Conservation (phyloP, 345 rosid genomes). For the Passiflora organensis region DNA sequence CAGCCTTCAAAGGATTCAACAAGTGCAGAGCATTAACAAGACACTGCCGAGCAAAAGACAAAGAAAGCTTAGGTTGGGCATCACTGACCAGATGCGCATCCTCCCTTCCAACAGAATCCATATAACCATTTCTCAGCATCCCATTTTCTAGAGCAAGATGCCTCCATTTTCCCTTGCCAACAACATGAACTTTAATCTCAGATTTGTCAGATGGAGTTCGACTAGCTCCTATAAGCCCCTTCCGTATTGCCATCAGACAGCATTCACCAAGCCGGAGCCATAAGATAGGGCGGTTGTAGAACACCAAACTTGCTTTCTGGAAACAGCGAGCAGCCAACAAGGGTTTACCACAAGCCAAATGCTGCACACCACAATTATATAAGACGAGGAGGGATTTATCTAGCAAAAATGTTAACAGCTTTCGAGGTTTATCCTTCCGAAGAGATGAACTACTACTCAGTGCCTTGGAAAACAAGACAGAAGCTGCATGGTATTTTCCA, state of each 20-base stretch:
- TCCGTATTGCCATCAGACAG: conserved; percentile 77
- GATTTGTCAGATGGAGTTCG: conserved; percentile 38
- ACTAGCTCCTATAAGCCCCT: conserved; percentile 50
- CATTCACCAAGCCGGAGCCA: conserved; percentile 98
- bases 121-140: conserved; percentile 34
- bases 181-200: conserved; percentile 51
- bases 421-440: conserved; percentile 66
- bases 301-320: conserved; percentile 65
- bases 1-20: conserved; percentile 42
- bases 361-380: conserved; percentile 81
- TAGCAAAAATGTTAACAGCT: conserved; percentile 66
- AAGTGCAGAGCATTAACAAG: conserved; percentile 71
- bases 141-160: conserved; percentile 55
- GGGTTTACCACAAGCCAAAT: conserved; percentile 85
- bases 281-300: conserved; percentile 61
- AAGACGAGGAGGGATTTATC: conserved; percentile 74
- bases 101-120: conserved; percentile 32
- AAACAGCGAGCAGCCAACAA: conserved; percentile 83
- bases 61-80: conserved; percentile 63
- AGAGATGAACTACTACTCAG: conserved; percentile 55
- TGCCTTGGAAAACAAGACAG: conserved; percentile 73
- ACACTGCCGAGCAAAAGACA: conserved; percentile 75
- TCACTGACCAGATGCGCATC: conserved; percentile 31
- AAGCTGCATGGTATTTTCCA: conserved; percentile 57
- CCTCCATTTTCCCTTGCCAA: conserved; percentile 97